Evolutionary conservation across 2,329 filamentous ascomycete genomes (phyloP).

Genomic region (Dothistroma septosporum): DNA sequence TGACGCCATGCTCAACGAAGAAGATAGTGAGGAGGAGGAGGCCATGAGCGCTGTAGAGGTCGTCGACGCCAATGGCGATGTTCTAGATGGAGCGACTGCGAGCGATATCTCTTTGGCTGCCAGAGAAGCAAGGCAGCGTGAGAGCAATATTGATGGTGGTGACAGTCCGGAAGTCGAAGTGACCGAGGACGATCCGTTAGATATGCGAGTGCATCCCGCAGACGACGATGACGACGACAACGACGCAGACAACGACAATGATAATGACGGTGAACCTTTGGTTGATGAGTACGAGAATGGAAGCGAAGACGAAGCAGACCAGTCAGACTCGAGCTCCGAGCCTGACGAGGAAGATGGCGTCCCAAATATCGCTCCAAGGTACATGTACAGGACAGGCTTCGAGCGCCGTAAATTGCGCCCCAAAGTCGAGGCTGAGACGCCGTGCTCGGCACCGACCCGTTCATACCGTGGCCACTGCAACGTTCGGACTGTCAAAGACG

Average conservation of each 20-base stretch:
- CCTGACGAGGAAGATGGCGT: conserved; percentile 38
- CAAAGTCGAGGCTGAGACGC: conserved; percentile 52
- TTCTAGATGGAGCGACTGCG: conserved; percentile 17
- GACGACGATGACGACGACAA: conserved; percentile 24
- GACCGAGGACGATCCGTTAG: background rate
- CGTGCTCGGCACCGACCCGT: conserved; percentile 54
- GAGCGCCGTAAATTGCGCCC: conserved; percentile 46
- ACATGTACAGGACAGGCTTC: conserved; percentile 49
- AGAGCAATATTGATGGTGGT: background rate
- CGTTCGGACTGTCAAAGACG: conserved; percentile 64
- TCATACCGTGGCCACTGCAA: conserved; percentile 63
- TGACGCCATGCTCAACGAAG: conserved; percentile 16
- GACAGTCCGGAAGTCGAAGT: background rate
- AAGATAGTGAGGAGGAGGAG: conserved; percentile 16
- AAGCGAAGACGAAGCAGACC: conserved; percentile 27
- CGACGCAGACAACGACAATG: conserved; percentile 23
- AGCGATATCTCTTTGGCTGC: conserved; percentile 19
- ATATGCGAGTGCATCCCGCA: background rate
- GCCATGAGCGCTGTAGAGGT: conserved; percentile 20
- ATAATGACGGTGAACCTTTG: background rate
- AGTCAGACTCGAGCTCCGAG: conserved; percentile 31
- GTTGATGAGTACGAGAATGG: conserved; percentile 26
- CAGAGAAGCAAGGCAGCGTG: conserved; percentile 1
- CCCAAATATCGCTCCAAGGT: conserved; percentile 31
- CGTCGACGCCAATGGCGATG: conserved; percentile 12